Evolutionary conservation across 768 basidiomycete genomes (phyloP), one percentile per base, ranked within the genome.

Genomic region (Pisolithus microcarpus): DNA sequence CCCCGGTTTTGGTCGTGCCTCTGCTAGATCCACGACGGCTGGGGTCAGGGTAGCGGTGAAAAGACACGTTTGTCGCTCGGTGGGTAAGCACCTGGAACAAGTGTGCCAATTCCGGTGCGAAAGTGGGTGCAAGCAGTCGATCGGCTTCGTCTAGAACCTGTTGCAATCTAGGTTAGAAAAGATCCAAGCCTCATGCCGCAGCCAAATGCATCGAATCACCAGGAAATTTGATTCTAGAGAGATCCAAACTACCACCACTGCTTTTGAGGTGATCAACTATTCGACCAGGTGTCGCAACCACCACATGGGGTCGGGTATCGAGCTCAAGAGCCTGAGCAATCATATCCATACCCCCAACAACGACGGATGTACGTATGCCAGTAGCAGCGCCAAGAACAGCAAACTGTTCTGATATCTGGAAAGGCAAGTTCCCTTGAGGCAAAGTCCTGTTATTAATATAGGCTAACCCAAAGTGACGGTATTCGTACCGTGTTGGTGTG

Each of bases 291-390:
- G 96, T 99, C 7, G 94, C 96, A 43, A 99, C 83, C 21, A 98
- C 84, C 36, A 99, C 78, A 64, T 98, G 96, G 0, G 96, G 96
- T 38, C 87, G 79, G 56, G 83, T 80, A 2, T 77, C 75, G 13
- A 99, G 79, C 60, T 94, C 92, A 16, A 90, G 72, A 0, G 95
- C 91, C 65, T 99, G 96, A 1, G 82, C 65, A 75, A 96, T 91
- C 85, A 95, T 95, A 60, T 99, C 96, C 91, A 99, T 95, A 5
- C 96, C 96, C 16, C 96, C 96, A 2, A 98, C 93, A 30, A 97
- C 73, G 7, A 97, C 92, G 9, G 87, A 80, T 8, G 92, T 95
- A 28, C 83, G 82, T 44, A 91, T 69, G 61, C 85, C 91, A 52
- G 96, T 70, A 10, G 91, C 74, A 16, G 80, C 75, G 23, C 96